Percentiles rank a stretch among this genome's conserved stretches.
phyloP scores from a whole-genome alignment of 2,329 filamentous ascomycete genomes.

The Paraphaeosphaeria minitans region DNA sequence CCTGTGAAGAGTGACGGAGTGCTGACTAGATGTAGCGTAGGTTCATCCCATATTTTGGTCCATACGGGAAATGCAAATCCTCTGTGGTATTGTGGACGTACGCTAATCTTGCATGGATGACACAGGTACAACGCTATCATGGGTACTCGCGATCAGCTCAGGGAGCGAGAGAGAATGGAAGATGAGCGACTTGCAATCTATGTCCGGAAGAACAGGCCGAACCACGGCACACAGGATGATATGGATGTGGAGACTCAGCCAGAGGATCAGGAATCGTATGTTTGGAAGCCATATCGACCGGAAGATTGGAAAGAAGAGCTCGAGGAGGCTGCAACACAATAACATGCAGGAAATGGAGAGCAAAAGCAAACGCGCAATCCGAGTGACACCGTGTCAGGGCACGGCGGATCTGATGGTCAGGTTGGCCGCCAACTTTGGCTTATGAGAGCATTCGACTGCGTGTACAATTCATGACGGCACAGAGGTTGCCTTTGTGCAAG shows the following conservation, averaged over 20 bases:
- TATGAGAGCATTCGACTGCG: neutral
- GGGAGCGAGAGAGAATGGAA: neutral
- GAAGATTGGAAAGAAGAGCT: neutral
- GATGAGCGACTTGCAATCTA: neutral
- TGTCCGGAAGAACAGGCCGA: neutral
- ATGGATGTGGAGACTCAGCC: neutral
- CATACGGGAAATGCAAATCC: neutral
- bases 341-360: neutral
- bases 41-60: neutral
- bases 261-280: neutral
- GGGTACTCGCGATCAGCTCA: neutral
- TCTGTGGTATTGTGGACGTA: neutral
- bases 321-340: neutral
- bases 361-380: neutral
- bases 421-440: conserved; percentile 3
- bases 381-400: neutral
- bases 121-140: conserved; percentile 1
- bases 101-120: neutral
- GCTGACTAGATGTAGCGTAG: neutral
- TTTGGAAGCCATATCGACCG: too few relatives aligned
- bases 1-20: neutral
- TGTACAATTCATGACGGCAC: neutral
- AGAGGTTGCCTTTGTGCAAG: neutral
- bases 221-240: neutral
- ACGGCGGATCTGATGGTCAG: neutral